Percentiles rank a stretch among this genome's conserved stretches.
Conservation (phyloP, 1,139 yeast species). For the Blastobotrys buckinghamii region DNA sequence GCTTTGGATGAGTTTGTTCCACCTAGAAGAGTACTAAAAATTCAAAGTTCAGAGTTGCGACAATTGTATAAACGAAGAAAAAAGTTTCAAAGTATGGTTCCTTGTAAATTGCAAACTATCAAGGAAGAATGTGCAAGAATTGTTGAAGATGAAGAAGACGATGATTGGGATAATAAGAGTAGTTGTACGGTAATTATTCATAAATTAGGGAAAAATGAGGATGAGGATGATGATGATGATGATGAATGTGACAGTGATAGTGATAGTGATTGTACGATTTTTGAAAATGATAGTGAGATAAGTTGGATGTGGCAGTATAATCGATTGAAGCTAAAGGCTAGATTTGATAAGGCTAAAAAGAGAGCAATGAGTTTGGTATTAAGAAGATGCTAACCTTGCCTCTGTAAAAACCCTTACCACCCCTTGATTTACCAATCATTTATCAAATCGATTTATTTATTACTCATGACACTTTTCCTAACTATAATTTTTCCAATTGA, state of each 20-base stretch:
- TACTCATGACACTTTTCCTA: too few relatives aligned
- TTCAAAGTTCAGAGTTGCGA: not conserved
- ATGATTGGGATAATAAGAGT: not conserved
- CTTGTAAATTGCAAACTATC: not conserved
- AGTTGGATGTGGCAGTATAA: conserved; percentile 1
- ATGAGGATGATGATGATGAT: not conserved
- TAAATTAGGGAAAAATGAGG: not conserved
- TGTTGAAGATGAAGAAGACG: not conserved
- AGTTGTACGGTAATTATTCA: not conserved
- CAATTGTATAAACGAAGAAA: not conserved
- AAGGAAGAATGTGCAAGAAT: not conserved
- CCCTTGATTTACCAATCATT: too few relatives aligned
- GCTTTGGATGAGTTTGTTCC: not conserved
- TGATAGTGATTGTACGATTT: not conserved
- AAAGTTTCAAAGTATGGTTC: not conserved
- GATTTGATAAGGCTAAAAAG: not conserved
- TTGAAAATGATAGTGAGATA: not conserved
- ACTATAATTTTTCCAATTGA: too few relatives aligned
- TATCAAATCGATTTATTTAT: too few relatives aligned
- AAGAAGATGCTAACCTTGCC: too few relatives aligned
- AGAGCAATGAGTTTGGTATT: not conserved
- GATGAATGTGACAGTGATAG: not conserved
- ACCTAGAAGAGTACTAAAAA: not conserved
- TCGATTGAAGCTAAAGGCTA: conserved; percentile 1
- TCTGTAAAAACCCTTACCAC: too few relatives aligned